Conservation (phyloP, 495 filamentous ascomycete species). For the Xylaria curta region DNA sequence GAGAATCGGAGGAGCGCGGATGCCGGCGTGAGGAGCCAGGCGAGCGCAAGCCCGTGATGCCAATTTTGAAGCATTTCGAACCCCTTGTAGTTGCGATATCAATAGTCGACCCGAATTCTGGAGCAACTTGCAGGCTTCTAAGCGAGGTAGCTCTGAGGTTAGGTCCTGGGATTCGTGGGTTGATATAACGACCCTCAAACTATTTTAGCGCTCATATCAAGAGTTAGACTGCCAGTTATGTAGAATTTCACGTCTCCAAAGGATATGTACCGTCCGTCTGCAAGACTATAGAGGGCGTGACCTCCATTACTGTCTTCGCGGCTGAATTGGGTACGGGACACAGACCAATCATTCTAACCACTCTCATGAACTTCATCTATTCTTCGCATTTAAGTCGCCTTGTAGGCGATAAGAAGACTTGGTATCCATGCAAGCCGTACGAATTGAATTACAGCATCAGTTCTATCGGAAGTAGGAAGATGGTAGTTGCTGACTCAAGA, state of each 20-base stretch:
- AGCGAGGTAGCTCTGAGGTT: not conserved
- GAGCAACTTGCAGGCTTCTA: not conserved
- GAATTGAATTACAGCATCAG: not conserved
- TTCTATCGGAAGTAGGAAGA: not conserved
- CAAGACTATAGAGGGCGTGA: not conserved
- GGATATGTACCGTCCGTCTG: not conserved
- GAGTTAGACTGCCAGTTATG: not conserved
- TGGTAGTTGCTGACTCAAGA: not conserved
- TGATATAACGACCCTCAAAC: not conserved
- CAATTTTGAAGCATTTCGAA: slow-evolving; percentile 11
- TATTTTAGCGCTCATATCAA: not conserved
- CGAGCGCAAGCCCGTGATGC: slow-evolving; percentile 2
- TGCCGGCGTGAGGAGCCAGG: not conserved
- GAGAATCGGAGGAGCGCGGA: slow-evolving; percentile 35
- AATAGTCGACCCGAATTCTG: not conserved
- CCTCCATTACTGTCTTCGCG: not conserved
- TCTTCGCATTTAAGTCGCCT: not conserved
- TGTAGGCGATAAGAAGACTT: not conserved
- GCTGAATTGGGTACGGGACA: slow-evolving; percentile 7
- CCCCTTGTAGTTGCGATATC: not conserved
- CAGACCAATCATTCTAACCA: slow-evolving; percentile 3
- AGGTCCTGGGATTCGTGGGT: not conserved
- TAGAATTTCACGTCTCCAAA: not conserved
- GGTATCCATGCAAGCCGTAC: not conserved
- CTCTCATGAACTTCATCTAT: slow-evolving; percentile 4